These are phyloP conservation scores for Annulohypoxylon truncatum DNA, from an alignment of 2,329 filamentous ascomycete species.

Conservation along the genomic window DNA sequence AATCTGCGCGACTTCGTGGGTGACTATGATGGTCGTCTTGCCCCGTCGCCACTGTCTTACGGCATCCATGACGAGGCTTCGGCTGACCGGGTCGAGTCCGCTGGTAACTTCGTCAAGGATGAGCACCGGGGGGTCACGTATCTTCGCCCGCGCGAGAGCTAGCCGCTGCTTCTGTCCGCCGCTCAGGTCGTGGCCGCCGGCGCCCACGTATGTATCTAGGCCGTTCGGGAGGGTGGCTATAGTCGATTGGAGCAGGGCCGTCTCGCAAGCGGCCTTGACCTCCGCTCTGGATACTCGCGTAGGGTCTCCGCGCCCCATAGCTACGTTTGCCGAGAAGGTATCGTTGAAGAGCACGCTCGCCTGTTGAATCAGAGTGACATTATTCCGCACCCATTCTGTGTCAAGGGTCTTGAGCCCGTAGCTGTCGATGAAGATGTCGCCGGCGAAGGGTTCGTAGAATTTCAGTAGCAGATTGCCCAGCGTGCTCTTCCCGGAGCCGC, in stretches of 20 bases:
- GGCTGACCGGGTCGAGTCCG: slow-evolving; percentile 80
- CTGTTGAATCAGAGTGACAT: slow-evolving; percentile 86
- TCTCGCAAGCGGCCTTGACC: slow-evolving; percentile 71
- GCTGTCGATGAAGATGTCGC: slow-evolving; percentile 77
- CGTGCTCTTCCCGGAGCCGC: slow-evolving; percentile 94
- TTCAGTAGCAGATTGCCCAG: slow-evolving; percentile 81
- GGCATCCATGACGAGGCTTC: slow-evolving; percentile 75
- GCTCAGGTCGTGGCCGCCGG: slow-evolving; percentile 77
- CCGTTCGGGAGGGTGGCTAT: slow-evolving; percentile 75
- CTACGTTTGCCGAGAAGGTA: slow-evolving; percentile 80
- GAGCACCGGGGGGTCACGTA: slow-evolving; percentile 82
- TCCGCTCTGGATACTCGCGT: slow-evolving; percentile 62
- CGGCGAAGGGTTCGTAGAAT: slow-evolving; percentile 76
- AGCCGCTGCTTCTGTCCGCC: slow-evolving; percentile 88
- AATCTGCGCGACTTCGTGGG: slow-evolving; percentile 87
- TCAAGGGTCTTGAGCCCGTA: slow-evolving; percentile 71
- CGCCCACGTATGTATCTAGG: slow-evolving; percentile 76
- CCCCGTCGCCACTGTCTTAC: slow-evolving; percentile 81
- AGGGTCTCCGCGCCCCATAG: slow-evolving; percentile 71
- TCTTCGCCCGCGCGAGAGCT: slow-evolving; percentile 79
- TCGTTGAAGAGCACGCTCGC: slow-evolving; percentile 84
- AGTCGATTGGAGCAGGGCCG: slow-evolving; percentile 76
- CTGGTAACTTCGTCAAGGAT: slow-evolving; percentile 92
- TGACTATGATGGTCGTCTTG: slow-evolving; percentile 93
- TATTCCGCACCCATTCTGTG: slow-evolving; percentile 77